Base-by-base conservation (phyloP, 2,329 filamentous ascomycete species). In the Xylariaceae sp. region DNA sequence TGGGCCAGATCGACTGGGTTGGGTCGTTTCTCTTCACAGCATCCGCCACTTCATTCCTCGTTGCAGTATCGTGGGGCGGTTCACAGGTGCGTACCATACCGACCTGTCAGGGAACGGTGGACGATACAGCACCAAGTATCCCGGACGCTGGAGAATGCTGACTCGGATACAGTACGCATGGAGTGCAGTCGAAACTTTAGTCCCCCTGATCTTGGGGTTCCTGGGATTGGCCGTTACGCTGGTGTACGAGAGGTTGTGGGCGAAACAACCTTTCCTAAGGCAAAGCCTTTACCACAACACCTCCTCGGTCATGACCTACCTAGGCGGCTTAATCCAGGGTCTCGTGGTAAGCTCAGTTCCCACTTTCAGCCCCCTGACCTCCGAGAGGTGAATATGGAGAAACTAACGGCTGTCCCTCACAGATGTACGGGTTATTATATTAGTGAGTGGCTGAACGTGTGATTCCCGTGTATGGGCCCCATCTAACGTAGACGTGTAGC, bases 11-110 rank as follows among this genome's bases (percentile, higher is more conserved):
- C 27, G 78, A 82, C 60, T 76, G 71, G 63, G 37, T 74, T 2
- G 78, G 78, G 2, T 73, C 72, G 1, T 60, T 70, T n/a, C 53
- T 78, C 8, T 74, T 80, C 60, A 74, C 74, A 1, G 68, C 64
- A 1, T 72, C 73, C 1, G 66, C 73, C 4, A 72, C 75, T 7
- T 67, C 73, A 4, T 71, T 80, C 12, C 72, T 80, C 4, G 65
- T 79, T 2, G 71, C 75, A 0, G 68, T 80, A n/a, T 75, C 72
- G 3, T 77, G 72, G 66, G 78, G 72, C 1, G 78, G 77, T 2
- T 59, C 58, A 43, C 42, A 64, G 59, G 62, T 64, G 53, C n/a
- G 62, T 60, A 29, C 27, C 4, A 43, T 6, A 27, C 26, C 26
- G 9, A 7, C 30, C 40, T 8, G 7, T 7, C 42, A 19, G 19